Conservation (phyloP, 257 asterid species). For the Salvia hispanica region DNA sequence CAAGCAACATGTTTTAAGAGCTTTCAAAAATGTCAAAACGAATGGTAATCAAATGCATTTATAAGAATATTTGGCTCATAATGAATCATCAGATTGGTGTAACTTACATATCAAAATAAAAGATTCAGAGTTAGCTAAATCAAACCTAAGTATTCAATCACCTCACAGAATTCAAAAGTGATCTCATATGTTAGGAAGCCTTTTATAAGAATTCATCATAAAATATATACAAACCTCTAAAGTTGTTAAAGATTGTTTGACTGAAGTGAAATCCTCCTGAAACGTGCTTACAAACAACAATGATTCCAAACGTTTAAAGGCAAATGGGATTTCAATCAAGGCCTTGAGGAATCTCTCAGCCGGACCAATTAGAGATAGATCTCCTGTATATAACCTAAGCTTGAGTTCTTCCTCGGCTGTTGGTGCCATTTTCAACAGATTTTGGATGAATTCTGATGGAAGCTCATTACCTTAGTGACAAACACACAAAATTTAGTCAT, state of each 20-base stretch:
- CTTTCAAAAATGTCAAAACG: no score
- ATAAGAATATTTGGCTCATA: no score
- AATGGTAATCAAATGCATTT: no score
- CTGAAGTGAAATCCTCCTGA: slow-evolving; percentile 70
- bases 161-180: neutral
- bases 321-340: slow-evolving; percentile 73
- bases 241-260: slow-evolving; percentile 64
- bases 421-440: slow-evolving; percentile 76
- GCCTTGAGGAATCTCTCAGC: slow-evolving; percentile 81
- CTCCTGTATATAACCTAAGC: slow-evolving; percentile 74
- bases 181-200: neutral
- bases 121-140: neutral
- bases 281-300: slow-evolving; percentile 64
- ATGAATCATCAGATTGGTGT: no score
- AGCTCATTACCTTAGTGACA: slow-evolving; percentile 58
- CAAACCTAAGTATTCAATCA: neutral
- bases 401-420: slow-evolving; percentile 82
- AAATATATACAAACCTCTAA: slow-evolving; percentile 68
- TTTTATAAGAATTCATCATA: neutral
- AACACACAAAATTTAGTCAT: no score
- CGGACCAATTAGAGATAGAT: slow-evolving; percentile 69
- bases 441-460: slow-evolving; percentile 65
- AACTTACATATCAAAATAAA: no score
- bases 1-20: no score
- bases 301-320: slow-evolving; percentile 80